Conservation (phyloP, 2,329 filamentous ascomycete species). For the Trichoderma atroviride region DNA sequence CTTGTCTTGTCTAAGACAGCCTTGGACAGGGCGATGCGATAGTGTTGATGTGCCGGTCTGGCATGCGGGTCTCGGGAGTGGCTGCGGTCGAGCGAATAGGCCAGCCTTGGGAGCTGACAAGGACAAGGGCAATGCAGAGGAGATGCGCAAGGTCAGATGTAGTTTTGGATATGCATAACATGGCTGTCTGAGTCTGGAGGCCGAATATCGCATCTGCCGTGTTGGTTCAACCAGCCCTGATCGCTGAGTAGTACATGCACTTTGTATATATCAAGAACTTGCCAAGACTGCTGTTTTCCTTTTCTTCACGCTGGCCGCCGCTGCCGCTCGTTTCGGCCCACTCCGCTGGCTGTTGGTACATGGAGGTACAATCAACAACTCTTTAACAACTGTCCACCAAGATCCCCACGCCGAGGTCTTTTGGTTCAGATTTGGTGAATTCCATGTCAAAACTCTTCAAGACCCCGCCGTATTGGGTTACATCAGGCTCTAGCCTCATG, state of each 20-base stretch:
- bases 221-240: too few species aligned
- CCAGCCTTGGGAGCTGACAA: not conserved
- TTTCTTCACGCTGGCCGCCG: not conserved
- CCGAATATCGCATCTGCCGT: not conserved
- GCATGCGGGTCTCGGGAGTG: slow-evolving; percentile 24
- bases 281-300: not conserved
- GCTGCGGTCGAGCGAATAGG: slow-evolving; percentile 9
- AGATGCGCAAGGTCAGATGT: not conserved
- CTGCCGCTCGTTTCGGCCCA: slow-evolving; percentile 11
- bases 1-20: slow-evolving; percentile 11
- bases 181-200: not conserved
- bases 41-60: slow-evolving; percentile 12
- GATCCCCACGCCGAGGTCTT: not conserved
- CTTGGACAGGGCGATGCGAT: slow-evolving; percentile 9
- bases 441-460: not conserved
- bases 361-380: not conserved
- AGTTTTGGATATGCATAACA: not conserved
- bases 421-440: not conserved
- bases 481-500: not conserved
- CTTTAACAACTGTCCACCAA: not conserved
- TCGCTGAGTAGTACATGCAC: too few species aligned
- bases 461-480: not conserved
- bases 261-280: not conserved
- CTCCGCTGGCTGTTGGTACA: slow-evolving; percentile 1
- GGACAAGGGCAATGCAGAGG: slow-evolving; percentile 8